Base-by-base conservation (phyloP, 768 basidiomycete genomes). In the Inosperma sp. region DNA sequence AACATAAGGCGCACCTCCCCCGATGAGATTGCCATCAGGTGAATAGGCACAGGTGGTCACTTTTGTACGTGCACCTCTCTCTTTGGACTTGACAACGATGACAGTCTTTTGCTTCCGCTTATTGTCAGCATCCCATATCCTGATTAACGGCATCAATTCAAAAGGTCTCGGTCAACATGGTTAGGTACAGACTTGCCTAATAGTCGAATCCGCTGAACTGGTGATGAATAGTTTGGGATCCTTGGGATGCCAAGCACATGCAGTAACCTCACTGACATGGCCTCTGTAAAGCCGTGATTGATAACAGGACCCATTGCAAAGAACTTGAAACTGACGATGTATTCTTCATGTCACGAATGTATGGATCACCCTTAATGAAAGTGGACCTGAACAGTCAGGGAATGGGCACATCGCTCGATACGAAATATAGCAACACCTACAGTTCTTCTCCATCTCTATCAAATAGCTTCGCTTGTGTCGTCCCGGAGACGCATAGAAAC, bases 311-410 rank as follows among this genome's bases (percentile, higher is more conserved):
- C 12, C 10, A 51, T 45, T 53, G 40, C 22, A 22, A 10, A 23
- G n/a, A 48, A 14, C 43, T 19, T 36, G 25, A 41, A 42, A 73
- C 93, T 57, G 60, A 95, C 95, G 86, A 79, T n/a, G 96, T 99
- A 64, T 98, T 86, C 68, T 92, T 92, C 90, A 99, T 94, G 70
- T 99, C 96, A 49, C 96, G 86, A 58, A 99, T 89, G 66, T 98
- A 99, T 53, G 89, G 91, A 70, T 99, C 96, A 27, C 96, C 96
- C 71, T 98, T 98, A 63, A 92, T 76, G 66, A 79, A 86, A 52
- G 84, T 84, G 55, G 83, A 82, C 69, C 88, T 87, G 34, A 61
- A 50, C 49, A 60, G 73, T 76, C 70, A 76, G 72, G 74, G 81
- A 65, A 75, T 72, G n/a, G 68, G 72, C 66, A 75, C 67, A 59